phyloP scores from a whole-genome alignment of 805 yeast species.

The Vanderwaltozyma tropicalis region DNA sequence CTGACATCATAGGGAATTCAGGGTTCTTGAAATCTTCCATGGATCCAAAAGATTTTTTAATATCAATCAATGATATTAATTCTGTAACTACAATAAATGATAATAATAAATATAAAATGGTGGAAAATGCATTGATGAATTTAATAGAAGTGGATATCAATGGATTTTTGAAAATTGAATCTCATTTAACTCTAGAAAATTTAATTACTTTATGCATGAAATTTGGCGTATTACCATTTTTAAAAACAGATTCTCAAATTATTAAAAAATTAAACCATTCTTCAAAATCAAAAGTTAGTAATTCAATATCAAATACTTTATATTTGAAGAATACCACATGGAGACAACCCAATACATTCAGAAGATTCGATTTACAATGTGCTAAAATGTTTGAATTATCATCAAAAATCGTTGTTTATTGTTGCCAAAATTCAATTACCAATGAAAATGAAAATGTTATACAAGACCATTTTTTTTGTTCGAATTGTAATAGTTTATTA shows the following conservation, averaged over 20 bases:
- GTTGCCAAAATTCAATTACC: constrained; percentile 40
- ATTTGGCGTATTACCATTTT: constrained; percentile 32
- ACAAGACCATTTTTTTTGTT: constrained; percentile 10
- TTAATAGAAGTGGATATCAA: constrained; percentile 15
- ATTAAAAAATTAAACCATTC: neutral
- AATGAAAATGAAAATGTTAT: constrained; percentile 10
- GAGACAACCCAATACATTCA: constrained; percentile 57
- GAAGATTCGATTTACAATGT: constrained; percentile 81
- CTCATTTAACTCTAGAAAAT: constrained; percentile 10
- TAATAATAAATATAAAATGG: constrained; percentile 2
- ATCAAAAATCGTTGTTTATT: constrained; percentile 70
- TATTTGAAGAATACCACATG: constrained; percentile 1
- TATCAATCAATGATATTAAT: constrained; percentile 19
- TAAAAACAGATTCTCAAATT: constrained; percentile 37
- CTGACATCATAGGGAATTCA: constrained; percentile 13
- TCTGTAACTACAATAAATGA: neutral
- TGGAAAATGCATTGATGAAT: neutral
- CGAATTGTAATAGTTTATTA: constrained; percentile 20
- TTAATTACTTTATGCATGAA: constrained; percentile 14
- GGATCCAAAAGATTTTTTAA: constrained; percentile 42
- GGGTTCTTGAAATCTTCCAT: constrained; percentile 48
- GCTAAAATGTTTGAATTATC: constrained; percentile 60
- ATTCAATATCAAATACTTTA: constrained; percentile 1
- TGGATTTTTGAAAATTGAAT: neutral
- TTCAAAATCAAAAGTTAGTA: neutral